Conservation (phyloP, 352 stramenopile species). For the Thalassiosira delicatula region DNA sequence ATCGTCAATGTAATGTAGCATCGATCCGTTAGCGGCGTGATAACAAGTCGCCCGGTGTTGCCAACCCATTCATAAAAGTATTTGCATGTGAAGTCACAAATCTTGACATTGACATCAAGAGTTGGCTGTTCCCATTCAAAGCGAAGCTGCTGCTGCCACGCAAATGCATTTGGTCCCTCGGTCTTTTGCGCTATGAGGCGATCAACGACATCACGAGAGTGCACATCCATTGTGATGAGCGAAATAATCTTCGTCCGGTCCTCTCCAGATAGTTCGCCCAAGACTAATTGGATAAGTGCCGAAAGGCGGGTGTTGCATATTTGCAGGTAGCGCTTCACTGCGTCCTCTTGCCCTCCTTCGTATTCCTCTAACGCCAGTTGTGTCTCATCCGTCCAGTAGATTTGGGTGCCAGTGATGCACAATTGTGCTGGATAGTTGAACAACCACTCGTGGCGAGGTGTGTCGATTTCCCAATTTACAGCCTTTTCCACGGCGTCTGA, state of each 20-base stretch:
- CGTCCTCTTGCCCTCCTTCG: conserved; percentile 93
- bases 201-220: conserved; percentile 97
- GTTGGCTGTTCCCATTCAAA: conserved; percentile 92
- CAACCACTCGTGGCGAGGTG: conserved; percentile 94
- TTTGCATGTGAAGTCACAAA: conserved; percentile 98
- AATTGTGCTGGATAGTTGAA: conserved; percentile 95
- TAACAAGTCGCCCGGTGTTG: conserved; percentile 98
- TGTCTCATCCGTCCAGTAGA: conserved; percentile 97
- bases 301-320: conserved; percentile 90
- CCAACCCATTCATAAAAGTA: conserved; percentile 99
- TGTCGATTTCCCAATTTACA: conserved; percentile 94
- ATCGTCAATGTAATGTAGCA: conserved; percentile 99
- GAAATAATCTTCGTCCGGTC: conserved; percentile 94
- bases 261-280: conserved; percentile 85
- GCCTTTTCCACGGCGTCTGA: conserved; percentile 91
- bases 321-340: conserved; percentile 93
- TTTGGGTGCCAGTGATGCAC: conserved; percentile 92
- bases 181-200: conserved; percentile 89
- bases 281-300: conserved; percentile 89
- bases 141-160: conserved; percentile 99
- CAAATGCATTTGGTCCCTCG: conserved; percentile 91
- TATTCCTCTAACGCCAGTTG: conserved; percentile 93
- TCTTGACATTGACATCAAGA: conserved; percentile 96
- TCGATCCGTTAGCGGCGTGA: conserved; percentile 99
- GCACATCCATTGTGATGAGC: conserved; percentile 99